Evolutionary conservation across 2,329 filamentous ascomycete genomes (phyloP).

Genomic region (Cercospora sp.): DNA sequence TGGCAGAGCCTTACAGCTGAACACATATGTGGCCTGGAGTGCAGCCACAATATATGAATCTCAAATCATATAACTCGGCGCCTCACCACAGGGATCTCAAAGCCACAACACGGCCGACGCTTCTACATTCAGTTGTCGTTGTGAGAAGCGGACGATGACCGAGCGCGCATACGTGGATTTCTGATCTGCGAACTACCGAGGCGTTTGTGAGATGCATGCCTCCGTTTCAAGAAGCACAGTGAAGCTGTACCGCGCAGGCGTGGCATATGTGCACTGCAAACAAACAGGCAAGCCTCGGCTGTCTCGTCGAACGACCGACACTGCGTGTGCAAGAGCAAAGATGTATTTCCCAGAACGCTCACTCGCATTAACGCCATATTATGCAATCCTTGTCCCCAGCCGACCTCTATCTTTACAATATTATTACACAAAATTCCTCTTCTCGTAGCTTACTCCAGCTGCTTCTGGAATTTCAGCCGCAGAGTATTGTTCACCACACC

Average conservation of each 20-base stretch:
- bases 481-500: slow-evolving; percentile 81
- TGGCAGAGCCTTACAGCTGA: background rate
- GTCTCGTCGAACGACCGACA: background rate
- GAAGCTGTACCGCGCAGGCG: background rate
- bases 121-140: background rate
- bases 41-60: background rate
- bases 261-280: background rate
- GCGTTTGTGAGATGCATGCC: background rate
- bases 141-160: background rate
- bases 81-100: background rate
- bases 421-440: background rate
- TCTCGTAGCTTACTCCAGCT: slow-evolving; percentile 46
- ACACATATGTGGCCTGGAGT: background rate
- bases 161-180: background rate
- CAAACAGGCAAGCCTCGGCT: background rate
- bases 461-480: slow-evolving; percentile 65
- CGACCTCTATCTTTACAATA: slow-evolving; percentile 1
- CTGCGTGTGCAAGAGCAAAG: background rate
- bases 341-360: background rate
- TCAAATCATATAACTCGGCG: background rate
- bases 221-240: background rate
- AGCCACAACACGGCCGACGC: background rate
- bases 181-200: background rate
- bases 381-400: background rate
- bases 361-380: background rate